Evolutionary conservation across 2,329 filamentous ascomycete genomes (phyloP), one percentile per base, ranked within the genome.

Genomic region (Aspergillus arachidicola): DNA sequence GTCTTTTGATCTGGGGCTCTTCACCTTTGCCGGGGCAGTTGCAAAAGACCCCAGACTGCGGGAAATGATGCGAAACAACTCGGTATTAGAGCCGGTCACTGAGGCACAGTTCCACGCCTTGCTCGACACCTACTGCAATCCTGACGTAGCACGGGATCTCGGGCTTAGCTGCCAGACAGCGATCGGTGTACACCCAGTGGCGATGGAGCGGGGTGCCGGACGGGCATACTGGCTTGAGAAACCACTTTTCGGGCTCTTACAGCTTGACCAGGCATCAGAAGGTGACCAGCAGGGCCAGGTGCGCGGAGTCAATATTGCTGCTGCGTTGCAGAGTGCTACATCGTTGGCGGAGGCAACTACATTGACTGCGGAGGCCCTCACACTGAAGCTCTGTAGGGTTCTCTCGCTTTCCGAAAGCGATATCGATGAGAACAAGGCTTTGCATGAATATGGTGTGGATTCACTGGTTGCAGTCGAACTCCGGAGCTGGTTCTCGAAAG

Each of bases 341-440:
- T 58, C 62, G 1, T 26, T 45, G n/a, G 46, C 32, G 3, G 65
- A 65, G 14, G 57, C 57, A 10, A 50, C 59, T 0, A 61, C 68
- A 30, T 2, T 70, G 63, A 0, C 74, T 71, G 0, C 60, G 79
- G 4, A 65, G 65, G 0, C 59, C 58, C 4, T 51, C 9, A 51
- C 28, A 5, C n/a, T 51, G 28, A 79, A 76, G 48, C 68, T 81
- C 3, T 70, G 73, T 2, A 68, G 71, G 6, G 73, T 75, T n/a
- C 72, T 81, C 63, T 68, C 71, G 26, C 71, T 79, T 1, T 59
- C 72, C 5, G 62, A 66, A n/a, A 64, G 66, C 4, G 76, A 79
- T 4, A 64, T 79, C 16, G 73, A 76, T 19, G 57, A 64, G 0
- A 55, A 61, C 7, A 73, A 70, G 63, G 68, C 76, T 2, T 65